Conservation (phyloP, 164 flowering plant genomes). For the Tinospora cordifolia region DNA sequence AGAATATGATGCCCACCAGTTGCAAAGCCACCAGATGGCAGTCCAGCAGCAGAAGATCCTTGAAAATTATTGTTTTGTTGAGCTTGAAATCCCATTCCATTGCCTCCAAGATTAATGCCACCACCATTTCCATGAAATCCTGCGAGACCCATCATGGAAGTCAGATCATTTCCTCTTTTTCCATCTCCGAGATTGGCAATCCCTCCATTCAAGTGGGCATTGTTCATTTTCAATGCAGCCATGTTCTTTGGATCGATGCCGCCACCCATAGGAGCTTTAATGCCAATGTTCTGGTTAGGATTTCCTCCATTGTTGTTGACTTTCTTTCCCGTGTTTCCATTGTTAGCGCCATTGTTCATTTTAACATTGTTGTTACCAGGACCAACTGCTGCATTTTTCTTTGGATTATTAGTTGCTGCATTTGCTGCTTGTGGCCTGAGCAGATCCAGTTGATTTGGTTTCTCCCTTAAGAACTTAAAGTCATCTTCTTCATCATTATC, state of each 20-base stretch:
- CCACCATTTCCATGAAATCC: conserved; percentile 35
- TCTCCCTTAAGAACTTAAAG: conserved; percentile 25
- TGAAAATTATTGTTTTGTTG: conserved; percentile 27
- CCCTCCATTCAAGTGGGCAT: conserved; percentile 16
- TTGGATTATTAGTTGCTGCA: conserved; percentile 21
- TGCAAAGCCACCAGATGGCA: conserved; percentile 19
- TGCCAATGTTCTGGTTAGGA: conserved; percentile 30
- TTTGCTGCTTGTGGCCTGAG: conserved; percentile 33
- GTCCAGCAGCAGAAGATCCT: conserved; percentile 19
- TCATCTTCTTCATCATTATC: conserved; percentile 41
- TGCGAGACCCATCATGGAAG: conserved; percentile 36
- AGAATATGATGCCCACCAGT: conserved; percentile 24
- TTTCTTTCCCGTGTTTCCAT: conserved; percentile 7
- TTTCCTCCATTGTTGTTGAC: conserved; percentile 9
- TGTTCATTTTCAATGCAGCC: conserved; percentile 21
- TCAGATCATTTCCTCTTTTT: conserved; percentile 26
- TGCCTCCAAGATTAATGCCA: conserved; percentile 18
- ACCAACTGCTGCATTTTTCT: conserved; percentile 8
- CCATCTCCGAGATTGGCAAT: conserved; percentile 10
- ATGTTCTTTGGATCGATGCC: conserved; percentile 30
- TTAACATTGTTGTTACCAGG: conserved; percentile 17
- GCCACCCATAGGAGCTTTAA: conserved; percentile 19
- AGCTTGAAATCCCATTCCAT: conserved; percentile 24
- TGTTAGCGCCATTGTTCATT: conserved; percentile 20
- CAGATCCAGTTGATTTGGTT: conserved; percentile 24